Evolutionary conservation across 768 basidiomycete genomes (phyloP), one percentile per base, ranked within the genome.

Genomic region (Favolaschia claudopus): DNA sequence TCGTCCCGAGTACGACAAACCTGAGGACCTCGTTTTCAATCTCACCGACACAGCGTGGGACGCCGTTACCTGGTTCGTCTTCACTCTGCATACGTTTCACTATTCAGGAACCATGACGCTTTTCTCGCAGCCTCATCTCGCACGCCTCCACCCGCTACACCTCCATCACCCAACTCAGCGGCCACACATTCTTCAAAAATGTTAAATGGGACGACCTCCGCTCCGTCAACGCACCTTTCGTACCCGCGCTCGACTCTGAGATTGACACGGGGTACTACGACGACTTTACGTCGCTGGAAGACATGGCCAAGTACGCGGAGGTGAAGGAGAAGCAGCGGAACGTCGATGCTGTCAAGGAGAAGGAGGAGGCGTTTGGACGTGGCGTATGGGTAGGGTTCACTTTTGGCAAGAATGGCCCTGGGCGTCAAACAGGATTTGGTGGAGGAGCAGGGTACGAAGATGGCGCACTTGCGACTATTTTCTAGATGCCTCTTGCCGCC

Each of bases 291-390:
- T 89, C 85, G 4, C 77, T 84, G 5, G 93, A 96, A 57, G 96
- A 99, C 70, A 98, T 98, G 96, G 95, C 93, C 46, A 99, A 99
- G 77, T 99, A 99, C 70, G 94, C 96, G 12, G 96, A 99, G 73
- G 97, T 99, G 7, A 87, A 92, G 74, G 97, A 97, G 80, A 99
- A 99, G 76, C 95, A 98, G 76, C 80, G 77, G 68, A 96, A 98
- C 70, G 96, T 99, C 24, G 96, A 96, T 24, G 85, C 84, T 55
- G 92, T 98, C 17, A 87, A 84, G 73, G 96, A 99, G 79, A 92
- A 92, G 73, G 93, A 92, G 4, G 92, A 93, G 58, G 73, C 81
- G 4, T 76, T 83, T 65, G 72, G 81, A 2, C 77, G 93, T 44
- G 93, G 93, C 5, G 91, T 94, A 38, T 94, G 93, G 93, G 93